These are phyloP conservation scores for Cymodocea nodosa DNA, from an alignment of 116 monocot species.

Conservation along the genomic window DNA sequence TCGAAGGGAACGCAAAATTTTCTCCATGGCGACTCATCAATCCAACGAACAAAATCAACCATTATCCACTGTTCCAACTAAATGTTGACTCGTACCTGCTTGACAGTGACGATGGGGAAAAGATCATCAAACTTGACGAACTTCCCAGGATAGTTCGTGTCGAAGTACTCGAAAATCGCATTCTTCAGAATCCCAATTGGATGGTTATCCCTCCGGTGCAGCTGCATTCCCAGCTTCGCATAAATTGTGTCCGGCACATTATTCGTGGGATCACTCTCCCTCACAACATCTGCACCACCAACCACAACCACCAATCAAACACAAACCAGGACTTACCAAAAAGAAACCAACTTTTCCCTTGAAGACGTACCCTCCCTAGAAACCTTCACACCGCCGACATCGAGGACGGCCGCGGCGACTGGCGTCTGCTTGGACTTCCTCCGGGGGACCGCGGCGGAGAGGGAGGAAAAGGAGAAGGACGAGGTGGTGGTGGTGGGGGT, in stretches of 20 bases:
- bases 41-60: no score
- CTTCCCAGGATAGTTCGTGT: slow-evolving; percentile 28
- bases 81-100: slow-evolving; percentile 30
- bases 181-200: slow-evolving; percentile 90
- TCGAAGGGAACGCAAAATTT: no score
- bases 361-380: slow-evolving; percentile 46
- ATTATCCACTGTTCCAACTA: not conserved
- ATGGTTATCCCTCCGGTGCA: slow-evolving; percentile 71
- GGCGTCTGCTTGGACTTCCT: slow-evolving; percentile 3
- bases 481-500: not conserved
- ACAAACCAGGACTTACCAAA: not conserved
- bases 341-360: not conserved
- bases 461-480: not conserved
- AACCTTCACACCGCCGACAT: slow-evolving; percentile 73
- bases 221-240: slow-evolving; percentile 82
- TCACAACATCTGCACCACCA: slow-evolving; percentile 68
- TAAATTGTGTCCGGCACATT: slow-evolving; percentile 86
- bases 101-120: slow-evolving; percentile 76
- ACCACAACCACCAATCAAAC: slow-evolving; percentile 1
- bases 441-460: not conserved
- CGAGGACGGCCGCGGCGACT: slow-evolving; percentile 34
- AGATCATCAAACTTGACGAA: slow-evolving; percentile 85
- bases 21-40: no score
- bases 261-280: slow-evolving; percentile 69
- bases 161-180: slow-evolving; percentile 81